phyloP scores from a whole-genome alignment of 495 filamentous ascomycete genomes.

The Bombardia bombarda region DNA sequence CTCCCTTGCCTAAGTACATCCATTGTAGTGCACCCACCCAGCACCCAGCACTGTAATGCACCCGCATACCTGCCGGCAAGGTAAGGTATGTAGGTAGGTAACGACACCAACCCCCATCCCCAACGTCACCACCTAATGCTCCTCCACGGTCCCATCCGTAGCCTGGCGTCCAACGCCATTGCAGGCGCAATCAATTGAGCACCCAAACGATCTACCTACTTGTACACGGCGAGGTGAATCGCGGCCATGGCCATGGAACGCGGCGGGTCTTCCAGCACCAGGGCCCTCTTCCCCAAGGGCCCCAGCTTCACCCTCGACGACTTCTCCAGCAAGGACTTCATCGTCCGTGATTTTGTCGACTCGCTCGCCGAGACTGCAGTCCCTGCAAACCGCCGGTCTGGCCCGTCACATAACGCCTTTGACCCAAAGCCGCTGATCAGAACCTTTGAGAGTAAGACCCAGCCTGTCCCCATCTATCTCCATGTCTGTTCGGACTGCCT shows the following conservation, averaged over 20 bases:
- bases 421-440: conserved; percentile 97
- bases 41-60: no score
- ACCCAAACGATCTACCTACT: no score
- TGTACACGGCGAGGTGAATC: background rate
- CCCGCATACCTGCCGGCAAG: no score
- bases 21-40: no score
- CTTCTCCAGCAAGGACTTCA: conserved; percentile 89
- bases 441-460: conserved; percentile 72
- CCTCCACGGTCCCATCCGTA: no score
- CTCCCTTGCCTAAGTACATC: no score
- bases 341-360: conserved; percentile 96
- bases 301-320: conserved; percentile 79
- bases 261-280: conserved; percentile 36
- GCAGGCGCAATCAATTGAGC: no score
- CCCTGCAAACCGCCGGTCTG: conserved; percentile 67
- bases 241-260: conserved; percentile 34
- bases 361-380: conserved; percentile 78
- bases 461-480: background rate
- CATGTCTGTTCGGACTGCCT: background rate
- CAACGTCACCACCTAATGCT: no score
- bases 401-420: conserved; percentile 62
- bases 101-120: no score
- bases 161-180: no score
- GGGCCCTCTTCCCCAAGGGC: conserved; percentile 67
- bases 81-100: no score